phyloP scores from a whole-genome alignment of 2,329 filamentous ascomycete genomes.

The Capronia americana region DNA sequence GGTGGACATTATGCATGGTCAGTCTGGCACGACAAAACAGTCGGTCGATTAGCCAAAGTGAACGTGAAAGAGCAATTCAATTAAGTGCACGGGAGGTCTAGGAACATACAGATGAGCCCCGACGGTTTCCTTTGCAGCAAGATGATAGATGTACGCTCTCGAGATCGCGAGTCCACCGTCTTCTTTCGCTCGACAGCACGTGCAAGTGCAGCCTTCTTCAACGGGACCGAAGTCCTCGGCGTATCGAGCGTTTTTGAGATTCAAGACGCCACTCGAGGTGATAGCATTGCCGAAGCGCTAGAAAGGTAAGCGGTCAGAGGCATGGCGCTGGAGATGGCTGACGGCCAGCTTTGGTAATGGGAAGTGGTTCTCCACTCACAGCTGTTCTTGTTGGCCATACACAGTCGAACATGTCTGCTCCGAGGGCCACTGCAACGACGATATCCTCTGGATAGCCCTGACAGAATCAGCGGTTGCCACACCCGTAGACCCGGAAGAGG shows the following conservation, averaged over 20 bases:
- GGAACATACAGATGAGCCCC: slow-evolving; percentile 70
- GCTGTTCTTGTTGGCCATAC: slow-evolving; percentile 98
- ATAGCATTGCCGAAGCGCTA: slow-evolving; percentile 91
- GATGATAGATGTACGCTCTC: slow-evolving; percentile 87
- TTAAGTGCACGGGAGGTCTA: background rate
- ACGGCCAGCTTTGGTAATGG: background rate
- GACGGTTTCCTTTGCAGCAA: slow-evolving; percentile 91
- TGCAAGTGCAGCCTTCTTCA: slow-evolving; percentile 81
- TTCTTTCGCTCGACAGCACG: slow-evolving; percentile 72
- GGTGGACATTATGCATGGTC: slow-evolving; percentile 95
- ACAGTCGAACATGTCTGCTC: slow-evolving; percentile 99
- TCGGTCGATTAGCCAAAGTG: background rate
- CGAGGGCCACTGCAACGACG: slow-evolving; percentile 88
- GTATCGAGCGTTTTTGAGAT: slow-evolving; percentile 77
- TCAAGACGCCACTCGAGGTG: slow-evolving; percentile 79
- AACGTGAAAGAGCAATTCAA: background rate
- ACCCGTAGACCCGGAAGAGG: background rate
- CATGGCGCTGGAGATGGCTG: background rate
- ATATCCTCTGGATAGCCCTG: slow-evolving; percentile 93
- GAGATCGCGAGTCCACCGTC: slow-evolving; percentile 78
- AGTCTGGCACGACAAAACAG: slow-evolving; percentile 6
- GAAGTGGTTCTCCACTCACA: slow-evolving; percentile 49
- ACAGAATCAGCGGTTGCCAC: slow-evolving; percentile 12
- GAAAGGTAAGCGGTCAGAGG: background rate
- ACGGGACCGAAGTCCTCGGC: slow-evolving; percentile 82